A percentile compares a stretch with the other conserved stretches of the same genome.
phyloP scores from a whole-genome alignment of 805 yeast genomes.

The Schwanniomyces occidentalis region DNA sequence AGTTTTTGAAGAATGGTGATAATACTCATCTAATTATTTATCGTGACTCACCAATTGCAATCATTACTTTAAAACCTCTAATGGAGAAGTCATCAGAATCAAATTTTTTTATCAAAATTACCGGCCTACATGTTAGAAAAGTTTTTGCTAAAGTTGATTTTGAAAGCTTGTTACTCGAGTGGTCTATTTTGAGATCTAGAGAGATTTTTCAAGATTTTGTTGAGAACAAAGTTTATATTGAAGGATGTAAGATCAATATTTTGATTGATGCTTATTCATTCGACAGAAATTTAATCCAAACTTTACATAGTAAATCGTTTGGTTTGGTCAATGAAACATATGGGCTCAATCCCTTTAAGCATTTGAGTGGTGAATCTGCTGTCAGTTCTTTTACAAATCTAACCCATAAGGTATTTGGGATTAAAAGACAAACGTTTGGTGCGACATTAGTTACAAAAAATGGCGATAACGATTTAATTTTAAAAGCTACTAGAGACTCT shows the following conservation, averaged over 20 bases:
- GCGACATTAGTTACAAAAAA: conserved; percentile 21
- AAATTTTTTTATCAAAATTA: conserved; percentile 51
- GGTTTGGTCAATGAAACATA: conserved; percentile 26
- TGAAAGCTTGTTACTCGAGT: conserved; percentile 59
- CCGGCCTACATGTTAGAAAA: conserved; percentile 63
- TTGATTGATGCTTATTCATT: conserved; percentile 52
- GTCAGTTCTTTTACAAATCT: background rate
- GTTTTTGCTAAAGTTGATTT: conserved; percentile 68
- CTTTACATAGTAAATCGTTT: conserved; percentile 47
- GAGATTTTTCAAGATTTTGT: conserved; percentile 33
- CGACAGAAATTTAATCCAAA: conserved; percentile 40
- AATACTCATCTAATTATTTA: conserved; percentile 60
- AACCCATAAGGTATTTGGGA: conserved; percentile 21
- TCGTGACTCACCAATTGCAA: conserved; percentile 72
- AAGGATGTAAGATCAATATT: conserved; percentile 36
- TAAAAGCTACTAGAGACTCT: conserved; percentile 12
- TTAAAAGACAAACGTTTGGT: conserved; percentile 29
- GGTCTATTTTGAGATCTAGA: conserved; percentile 54
- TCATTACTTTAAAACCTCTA: conserved; percentile 48
- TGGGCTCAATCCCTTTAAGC: conserved; percentile 31
- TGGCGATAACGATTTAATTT: conserved; percentile 17
- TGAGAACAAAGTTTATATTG: conserved; percentile 25
- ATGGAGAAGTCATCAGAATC: conserved; percentile 38
- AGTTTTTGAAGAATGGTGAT: conserved; percentile 36
- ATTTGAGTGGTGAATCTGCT: too few relatives aligned